Percentiles rank a stretch among this genome's conserved stretches.
phyloP scores from a whole-genome alignment of 2,329 filamentous ascomycete species.

The Stenocarpella maydis region DNA sequence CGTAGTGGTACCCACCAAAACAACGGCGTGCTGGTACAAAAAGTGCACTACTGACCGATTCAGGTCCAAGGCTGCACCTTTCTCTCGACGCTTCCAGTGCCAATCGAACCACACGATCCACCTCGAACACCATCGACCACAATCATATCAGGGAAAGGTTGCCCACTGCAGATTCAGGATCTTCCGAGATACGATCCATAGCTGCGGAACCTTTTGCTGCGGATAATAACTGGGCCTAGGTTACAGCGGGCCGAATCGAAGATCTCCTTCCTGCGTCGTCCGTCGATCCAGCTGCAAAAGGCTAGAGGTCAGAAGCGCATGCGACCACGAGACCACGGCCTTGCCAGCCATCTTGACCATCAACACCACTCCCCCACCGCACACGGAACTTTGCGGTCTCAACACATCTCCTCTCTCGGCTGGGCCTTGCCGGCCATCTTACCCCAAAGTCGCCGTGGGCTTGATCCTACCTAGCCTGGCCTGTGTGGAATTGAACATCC shows the following conservation, averaged over 20 bases:
- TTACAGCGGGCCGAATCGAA: slow-evolving; percentile 25
- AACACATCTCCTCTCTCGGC: neutral
- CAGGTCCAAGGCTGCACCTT: slow-evolving; percentile 13
- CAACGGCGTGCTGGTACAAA: neutral
- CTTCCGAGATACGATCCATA: slow-evolving; percentile 21
- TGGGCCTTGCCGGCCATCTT: neutral
- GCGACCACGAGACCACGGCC: neutral
- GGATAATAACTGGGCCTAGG: slow-evolving; percentile 23
- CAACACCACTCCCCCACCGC: neutral
- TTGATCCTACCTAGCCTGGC: neutral
- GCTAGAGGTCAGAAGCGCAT: neutral
- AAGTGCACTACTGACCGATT: slow-evolving; percentile 9
- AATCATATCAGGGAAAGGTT: neutral
- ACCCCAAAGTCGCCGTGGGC: too few species aligned
- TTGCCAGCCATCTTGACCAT: neutral
- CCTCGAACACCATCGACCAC: neutral
- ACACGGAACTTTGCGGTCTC: neutral
- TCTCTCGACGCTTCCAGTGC: neutral
- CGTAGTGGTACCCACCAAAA: slow-evolving; percentile 5
- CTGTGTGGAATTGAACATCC: neutral
- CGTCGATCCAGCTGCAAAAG: neutral
- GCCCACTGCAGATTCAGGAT: slow-evolving; percentile 11
- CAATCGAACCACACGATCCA: slow-evolving; percentile 1
- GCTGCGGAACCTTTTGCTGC: neutral
- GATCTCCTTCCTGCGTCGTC: neutral